These are phyloP conservation scores for slime mould (Dictyostelium discoideum) DNA, from an alignment of 78 protist genomes.

Conservation along the genomic window DNA sequence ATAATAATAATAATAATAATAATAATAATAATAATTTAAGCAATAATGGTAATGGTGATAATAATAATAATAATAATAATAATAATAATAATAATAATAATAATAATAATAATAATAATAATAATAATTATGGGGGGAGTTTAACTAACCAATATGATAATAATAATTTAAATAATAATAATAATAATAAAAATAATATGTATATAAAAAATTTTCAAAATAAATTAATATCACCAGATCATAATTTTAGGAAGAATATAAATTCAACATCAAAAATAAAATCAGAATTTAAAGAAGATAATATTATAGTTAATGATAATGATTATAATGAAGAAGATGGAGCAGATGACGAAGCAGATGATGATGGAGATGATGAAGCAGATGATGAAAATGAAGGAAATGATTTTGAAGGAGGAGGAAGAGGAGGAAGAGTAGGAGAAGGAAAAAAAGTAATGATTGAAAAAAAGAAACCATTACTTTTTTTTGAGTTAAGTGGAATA, in stretches of 20 bases:
- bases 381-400: background rate
- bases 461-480: constrained; percentile 27
- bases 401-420: background rate
- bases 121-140: background rate
- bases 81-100: background rate
- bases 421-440: too few species aligned
- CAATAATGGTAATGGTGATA: too few species aligned
- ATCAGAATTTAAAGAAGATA: background rate
- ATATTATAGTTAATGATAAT: background rate
- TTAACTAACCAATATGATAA: background rate
- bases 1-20: background rate
- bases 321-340: background rate
- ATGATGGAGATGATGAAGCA: background rate
- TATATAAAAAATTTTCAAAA: background rate
- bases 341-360: background rate
- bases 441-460: background rate
- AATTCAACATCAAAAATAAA: background rate
- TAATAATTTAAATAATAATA: background rate
- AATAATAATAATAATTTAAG: background rate
- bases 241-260: background rate
- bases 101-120: background rate
- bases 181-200: background rate
- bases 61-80: too few species aligned
- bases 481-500: constrained; percentile 76
- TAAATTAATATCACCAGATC: background rate